Evolutionary conservation across 345 rosid genomes (phyloP), one percentile per base, ranked within the genome.

Genomic region (Limnanthes douglasii): DNA sequence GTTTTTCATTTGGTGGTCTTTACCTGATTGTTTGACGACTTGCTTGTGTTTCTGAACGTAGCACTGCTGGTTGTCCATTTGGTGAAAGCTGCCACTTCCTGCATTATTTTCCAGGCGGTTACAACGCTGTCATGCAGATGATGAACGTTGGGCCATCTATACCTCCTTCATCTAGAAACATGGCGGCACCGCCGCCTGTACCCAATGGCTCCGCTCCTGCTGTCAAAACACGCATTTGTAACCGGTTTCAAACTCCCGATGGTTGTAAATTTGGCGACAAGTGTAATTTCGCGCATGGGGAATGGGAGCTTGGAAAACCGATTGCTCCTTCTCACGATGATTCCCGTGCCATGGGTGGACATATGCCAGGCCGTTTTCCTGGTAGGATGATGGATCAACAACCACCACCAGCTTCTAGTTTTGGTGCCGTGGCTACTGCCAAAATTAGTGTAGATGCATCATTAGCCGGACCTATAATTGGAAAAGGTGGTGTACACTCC

Each of bases 251-350:
- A 74, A 15, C 71, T 0, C 75, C 80, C 37, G 98, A 96, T 28
- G 56, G 58, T 42, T 90, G 98, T 64, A 78, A 66, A 35, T 90
- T 90, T 31, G 96, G 96, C 15, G 78, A 77, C 14, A 72, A 77
- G 56, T 90, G 98, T 39, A 86, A 82, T 69, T 86, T 86, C 52
- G 97, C 93, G 15, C 97, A 82, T n/a, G 93, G 97, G 1, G 73
- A 78, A 34, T 72, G 73, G 0, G 97, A 86, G 54, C 39, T 86
- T 15, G 75, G 80, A 23, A 71, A 47, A 46, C 65, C 71, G 7
- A 13, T 53, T 26, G 63, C 43, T 27, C 51, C 68, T 16, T 49
- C 76, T 6, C 57, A 63, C 5, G 78, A 74, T 5, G 70, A 69
- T 55, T 70, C 64, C 0, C 74, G 56, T 29, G 45, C 58, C 35